phyloP scores from a whole-genome alignment of 2,329 filamentous ascomycete species.

The Penicillium olsonii region DNA sequence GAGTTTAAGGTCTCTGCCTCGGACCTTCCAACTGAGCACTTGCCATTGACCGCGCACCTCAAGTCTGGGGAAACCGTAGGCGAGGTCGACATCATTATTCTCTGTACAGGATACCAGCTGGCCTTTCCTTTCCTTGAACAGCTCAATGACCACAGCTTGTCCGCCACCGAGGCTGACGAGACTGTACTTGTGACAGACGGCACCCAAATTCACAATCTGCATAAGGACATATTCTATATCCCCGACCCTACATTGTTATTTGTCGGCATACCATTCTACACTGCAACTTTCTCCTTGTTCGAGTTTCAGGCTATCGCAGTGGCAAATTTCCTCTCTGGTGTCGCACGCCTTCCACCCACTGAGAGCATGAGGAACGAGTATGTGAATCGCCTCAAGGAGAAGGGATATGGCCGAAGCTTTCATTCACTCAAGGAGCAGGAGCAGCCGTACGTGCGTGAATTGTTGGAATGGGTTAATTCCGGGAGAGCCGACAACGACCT shows the following conservation, averaged over 20 bases:
- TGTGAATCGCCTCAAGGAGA: constrained; percentile 20
- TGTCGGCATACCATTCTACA: constrained; percentile 66
- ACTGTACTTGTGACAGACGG: constrained; percentile 64
- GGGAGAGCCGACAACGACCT: constrained; percentile 20
- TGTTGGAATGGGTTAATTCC: constrained; percentile 40
- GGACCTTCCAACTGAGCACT: constrained; percentile 28
- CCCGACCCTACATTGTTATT: constrained; percentile 65
- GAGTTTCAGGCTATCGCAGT: constrained; percentile 68
- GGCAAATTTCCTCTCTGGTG: constrained; percentile 58
- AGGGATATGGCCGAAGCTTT: constrained; percentile 37
- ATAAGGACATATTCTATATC: constrained; percentile 73
- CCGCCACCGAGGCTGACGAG: constrained; percentile 52
- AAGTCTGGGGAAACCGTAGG: constrained; percentile 55
- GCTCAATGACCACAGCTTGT: constrained; percentile 49
- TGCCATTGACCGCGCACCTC: constrained; percentile 56
- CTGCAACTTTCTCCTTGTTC: constrained; percentile 68
- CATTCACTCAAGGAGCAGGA: constrained; percentile 41
- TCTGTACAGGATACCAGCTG: constrained; percentile 70
- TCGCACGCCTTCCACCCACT: constrained; percentile 49
- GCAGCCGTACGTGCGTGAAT: constrained; percentile 34
- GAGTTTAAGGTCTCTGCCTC: constrained; percentile 42
- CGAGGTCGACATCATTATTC: constrained; percentile 62
- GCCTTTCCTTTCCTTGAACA: constrained; percentile 64
- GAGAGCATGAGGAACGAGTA: constrained; percentile 43
- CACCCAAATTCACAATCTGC: constrained; percentile 64